Evolutionary conservation across 2,329 filamentous ascomycete genomes (phyloP), one percentile per base, ranked within the genome.

Genomic region (Penicillium corylophilum): DNA sequence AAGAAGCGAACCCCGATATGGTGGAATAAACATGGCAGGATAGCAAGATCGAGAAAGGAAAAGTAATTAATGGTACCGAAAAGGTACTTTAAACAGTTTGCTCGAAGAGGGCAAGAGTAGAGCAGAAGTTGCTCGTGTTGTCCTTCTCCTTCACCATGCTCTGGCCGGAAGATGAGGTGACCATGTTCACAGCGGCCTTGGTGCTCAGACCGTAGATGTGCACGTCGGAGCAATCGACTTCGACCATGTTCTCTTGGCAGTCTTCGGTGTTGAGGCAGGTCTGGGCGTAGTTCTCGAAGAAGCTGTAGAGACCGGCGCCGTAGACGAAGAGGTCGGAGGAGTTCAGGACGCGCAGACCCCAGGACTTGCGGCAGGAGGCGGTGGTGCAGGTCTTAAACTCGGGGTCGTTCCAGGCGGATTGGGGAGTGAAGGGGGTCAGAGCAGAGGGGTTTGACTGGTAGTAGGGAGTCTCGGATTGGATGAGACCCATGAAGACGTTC

Each of bases 391-490:
- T 75, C 2, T 74, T 73, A 68, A 94, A 96, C 61, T 85, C 80
- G 0, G 91, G 66, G 86, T 88, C 71, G 26, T 67, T 69, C 64
- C 66, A 73, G 6, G 58, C 56, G 4, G 57, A 26, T 41, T 73
- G 70, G 3, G 71, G 65, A 0, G 60, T 70, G 61, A 69, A 74
- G 9, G 72, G 72, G 9, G 82, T 78, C 9, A 82, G 79, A 2
- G 89, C 82, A 60, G 87, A 81, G 4, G 91, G 90, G 75, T 93
- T 92, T 68, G 87, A 82, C 75, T 95, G 89, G 80, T 87, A 90
- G 78, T 84, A 83, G 28, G 91, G 88, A 5, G 91, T 96, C 75
- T 96, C 93, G 3, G 89, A 89, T 75, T 96, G 92, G 64, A 95
- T 90, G 45, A 89, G 76, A 10, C 83, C 86, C 81, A 95, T 86